Percentiles rank a stretch among this genome's conserved stretches.
Evolutionary conservation across 1,284 basidiomycete genomes (phyloP).

Genomic region (Coniferiporia weirii): DNA sequence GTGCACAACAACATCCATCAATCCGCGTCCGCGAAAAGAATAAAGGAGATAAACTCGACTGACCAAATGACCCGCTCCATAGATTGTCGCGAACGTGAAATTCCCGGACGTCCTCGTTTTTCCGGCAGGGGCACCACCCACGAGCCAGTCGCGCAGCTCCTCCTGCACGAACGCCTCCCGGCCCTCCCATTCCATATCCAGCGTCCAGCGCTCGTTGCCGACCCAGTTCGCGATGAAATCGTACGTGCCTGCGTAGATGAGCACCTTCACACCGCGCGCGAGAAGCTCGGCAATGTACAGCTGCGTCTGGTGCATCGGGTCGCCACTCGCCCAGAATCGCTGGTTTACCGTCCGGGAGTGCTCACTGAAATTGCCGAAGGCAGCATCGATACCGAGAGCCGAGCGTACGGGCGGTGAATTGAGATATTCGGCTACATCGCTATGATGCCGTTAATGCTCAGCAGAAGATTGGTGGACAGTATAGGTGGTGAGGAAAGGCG

Average conservation of each 20-base stretch:
- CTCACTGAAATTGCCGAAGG: slow-evolving; percentile 44
- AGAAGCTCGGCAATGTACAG: slow-evolving; percentile 66
- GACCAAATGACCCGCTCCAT: slow-evolving; percentile 65
- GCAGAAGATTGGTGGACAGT: background rate
- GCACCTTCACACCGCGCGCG: slow-evolving; percentile 65
- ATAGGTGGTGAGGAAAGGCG: slow-evolving; percentile 9
- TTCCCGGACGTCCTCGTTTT: slow-evolving; percentile 50
- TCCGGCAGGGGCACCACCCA: slow-evolving; percentile 49
- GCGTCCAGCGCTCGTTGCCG: slow-evolving; percentile 64
- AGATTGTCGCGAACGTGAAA: slow-evolving; percentile 59
- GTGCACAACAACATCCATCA: background rate
- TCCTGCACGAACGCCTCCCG: slow-evolving; percentile 43
- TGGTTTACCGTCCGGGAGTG: slow-evolving; percentile 39
- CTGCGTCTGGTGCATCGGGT: slow-evolving; percentile 39
- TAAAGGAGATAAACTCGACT: slow-evolving; percentile 4
- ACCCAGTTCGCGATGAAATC: slow-evolving; percentile 79
- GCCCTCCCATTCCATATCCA: slow-evolving; percentile 59
- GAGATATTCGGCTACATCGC: slow-evolving; percentile 39
- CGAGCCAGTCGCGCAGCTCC: slow-evolving; percentile 49
- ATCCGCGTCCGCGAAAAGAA: background rate
- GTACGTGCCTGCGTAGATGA: slow-evolving; percentile 70
- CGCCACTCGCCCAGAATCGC: slow-evolving; percentile 37
- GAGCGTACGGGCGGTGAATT: slow-evolving; percentile 46
- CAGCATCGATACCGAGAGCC: slow-evolving; percentile 52
- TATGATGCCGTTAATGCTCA: slow-evolving; percentile 37